These are phyloP conservation scores for Singerocomus inundabilis DNA, from an alignment of 1,284 basidiomycete genomes.

Conservation along the genomic window DNA sequence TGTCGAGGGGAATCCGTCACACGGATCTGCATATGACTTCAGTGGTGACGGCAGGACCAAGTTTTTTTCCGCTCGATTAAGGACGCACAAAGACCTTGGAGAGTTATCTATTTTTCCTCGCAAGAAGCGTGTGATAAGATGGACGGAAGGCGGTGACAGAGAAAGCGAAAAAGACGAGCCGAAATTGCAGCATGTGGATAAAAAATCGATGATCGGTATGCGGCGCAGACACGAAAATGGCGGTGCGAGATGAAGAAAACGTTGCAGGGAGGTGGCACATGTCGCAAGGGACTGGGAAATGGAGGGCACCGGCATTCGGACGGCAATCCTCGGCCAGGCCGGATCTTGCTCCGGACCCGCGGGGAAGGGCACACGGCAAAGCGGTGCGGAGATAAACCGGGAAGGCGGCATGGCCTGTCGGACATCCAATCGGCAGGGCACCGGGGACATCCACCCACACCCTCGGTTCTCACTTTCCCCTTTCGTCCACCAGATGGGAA, in stretches of 20 bases:
- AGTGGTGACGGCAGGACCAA: conserved; percentile 25
- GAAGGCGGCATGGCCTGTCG: conserved; percentile 16
- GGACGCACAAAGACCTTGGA: conserved; percentile 27
- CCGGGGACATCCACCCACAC: conserved; percentile 20
- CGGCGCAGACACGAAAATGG: conserved; percentile 23
- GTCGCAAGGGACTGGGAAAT: conserved; percentile 14
- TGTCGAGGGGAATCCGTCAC: conserved; percentile 20
- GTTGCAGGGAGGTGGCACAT: conserved; percentile 27
- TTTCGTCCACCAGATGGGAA: conserved; percentile 21
- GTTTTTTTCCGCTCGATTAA: conserved; percentile 15
- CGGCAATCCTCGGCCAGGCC: conserved; percentile 26
- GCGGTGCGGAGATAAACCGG: conserved; percentile 28
- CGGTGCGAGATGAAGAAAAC: conserved; percentile 34
- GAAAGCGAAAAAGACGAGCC: conserved; percentile 24
- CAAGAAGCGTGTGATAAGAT: conserved; percentile 23
- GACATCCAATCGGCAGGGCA: conserved; percentile 26
- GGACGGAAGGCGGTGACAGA: conserved; percentile 19
- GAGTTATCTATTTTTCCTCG: neutral
- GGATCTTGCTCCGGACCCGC: conserved; percentile 36
- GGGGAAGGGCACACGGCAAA: conserved; percentile 17
- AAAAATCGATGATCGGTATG: conserved; percentile 27
- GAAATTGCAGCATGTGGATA: conserved; percentile 26
- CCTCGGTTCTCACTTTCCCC: conserved; percentile 8
- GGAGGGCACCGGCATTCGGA: conserved; percentile 6
- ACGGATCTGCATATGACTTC: conserved; percentile 36